These are phyloP conservation scores for Cladosporium phlei DNA, from an alignment of 2,329 filamentous ascomycete species.

Conservation along the genomic window DNA sequence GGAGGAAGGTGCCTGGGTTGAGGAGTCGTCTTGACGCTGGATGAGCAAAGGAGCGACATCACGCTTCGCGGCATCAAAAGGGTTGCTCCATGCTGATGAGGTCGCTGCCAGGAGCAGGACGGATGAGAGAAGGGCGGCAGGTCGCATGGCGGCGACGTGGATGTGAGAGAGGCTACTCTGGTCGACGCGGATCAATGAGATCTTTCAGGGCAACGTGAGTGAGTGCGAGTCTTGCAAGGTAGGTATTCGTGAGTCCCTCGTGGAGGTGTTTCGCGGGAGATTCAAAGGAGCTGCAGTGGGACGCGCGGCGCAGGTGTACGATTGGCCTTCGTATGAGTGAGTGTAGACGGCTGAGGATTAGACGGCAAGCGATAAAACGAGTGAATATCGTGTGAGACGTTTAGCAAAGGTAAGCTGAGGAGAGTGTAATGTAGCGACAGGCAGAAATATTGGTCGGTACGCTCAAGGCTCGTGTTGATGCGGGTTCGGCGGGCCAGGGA, in stretches of 20 bases:
- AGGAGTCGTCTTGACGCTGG: conserved; percentile 23
- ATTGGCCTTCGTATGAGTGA: neutral
- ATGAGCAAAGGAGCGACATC: conserved; percentile 24
- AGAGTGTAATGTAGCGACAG: conserved; percentile 7
- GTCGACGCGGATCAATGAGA: no score
- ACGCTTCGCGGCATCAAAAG: conserved; percentile 24
- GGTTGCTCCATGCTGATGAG: conserved; percentile 27
- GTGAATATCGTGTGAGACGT: neutral
- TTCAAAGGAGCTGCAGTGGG: neutral
- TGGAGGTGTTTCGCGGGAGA: neutral
- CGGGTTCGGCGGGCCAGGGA: neutral
- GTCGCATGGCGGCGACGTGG: conserved; percentile 29
- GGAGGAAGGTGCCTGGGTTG: conserved; percentile 20
- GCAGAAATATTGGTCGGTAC: neutral
- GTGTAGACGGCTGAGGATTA: no score
- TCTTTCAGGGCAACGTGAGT: no score
- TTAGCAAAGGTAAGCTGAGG: neutral
- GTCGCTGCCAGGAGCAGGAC: conserved; percentile 29
- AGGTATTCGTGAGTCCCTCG: conserved; percentile 1
- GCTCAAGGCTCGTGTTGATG: neutral
- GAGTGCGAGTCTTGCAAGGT: no score
- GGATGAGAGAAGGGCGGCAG: conserved; percentile 29
- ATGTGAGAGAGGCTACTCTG: no score
- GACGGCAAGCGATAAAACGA: neutral
- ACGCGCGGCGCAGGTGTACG: conserved; percentile 3